Conservation (phyloP, 2,329 filamentous ascomycete genomes). For the Diaporthe citriasiana region DNA sequence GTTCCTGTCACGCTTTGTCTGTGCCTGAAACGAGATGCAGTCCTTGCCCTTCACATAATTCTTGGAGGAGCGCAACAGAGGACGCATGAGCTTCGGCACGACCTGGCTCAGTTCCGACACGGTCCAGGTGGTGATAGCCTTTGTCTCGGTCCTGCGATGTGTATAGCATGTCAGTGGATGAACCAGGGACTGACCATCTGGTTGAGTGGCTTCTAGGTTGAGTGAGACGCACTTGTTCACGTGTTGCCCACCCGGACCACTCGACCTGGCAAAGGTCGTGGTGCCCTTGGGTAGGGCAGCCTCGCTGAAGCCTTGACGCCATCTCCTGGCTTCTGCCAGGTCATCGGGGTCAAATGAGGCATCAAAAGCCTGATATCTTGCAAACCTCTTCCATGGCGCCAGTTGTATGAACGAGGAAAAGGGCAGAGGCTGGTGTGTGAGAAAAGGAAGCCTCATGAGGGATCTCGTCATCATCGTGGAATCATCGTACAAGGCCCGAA, state of each 20-base stretch:
- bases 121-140: constrained; percentile 68
- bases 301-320: constrained; percentile 62
- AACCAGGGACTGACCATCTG: background rate
- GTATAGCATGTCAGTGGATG: background rate
- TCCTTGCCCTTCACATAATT: constrained; percentile 68
- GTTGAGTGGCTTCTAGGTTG: background rate
- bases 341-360: constrained; percentile 64
- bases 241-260: constrained; percentile 72
- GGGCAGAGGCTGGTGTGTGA: constrained; percentile 22
- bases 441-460: constrained; percentile 26
- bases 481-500: constrained; percentile 31
- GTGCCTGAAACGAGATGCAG: constrained; percentile 68
- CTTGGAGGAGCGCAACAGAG: constrained; percentile 63
- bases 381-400: constrained; percentile 41
- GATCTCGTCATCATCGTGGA: constrained; percentile 29
- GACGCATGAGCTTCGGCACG: constrained; percentile 64
- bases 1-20: constrained; percentile 65
- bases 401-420: constrained; percentile 11
- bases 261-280: constrained; percentile 70
- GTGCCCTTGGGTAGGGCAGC: constrained; percentile 63
- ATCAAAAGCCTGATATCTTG: constrained; percentile 63
- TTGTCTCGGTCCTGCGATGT: constrained; percentile 68
- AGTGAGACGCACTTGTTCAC: constrained; percentile 69
- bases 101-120: constrained; percentile 60
- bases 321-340: constrained; percentile 65